These are phyloP conservation scores for Kwoniella newhampshirensis DNA, from an alignment of 768 basidiomycete genomes.

Conservation along the genomic window DNA sequence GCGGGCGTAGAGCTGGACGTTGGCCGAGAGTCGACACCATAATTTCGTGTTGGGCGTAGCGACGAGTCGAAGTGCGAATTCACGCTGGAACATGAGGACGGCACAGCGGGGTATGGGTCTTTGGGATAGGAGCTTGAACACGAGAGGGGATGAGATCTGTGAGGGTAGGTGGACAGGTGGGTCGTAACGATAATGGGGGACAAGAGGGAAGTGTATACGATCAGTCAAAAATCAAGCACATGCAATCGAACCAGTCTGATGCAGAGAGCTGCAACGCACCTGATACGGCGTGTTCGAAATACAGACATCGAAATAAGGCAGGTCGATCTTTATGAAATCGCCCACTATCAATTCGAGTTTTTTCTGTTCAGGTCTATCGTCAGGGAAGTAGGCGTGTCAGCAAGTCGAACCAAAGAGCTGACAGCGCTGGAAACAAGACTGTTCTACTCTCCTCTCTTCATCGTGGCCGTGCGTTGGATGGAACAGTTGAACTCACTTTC, in stretches of 20 bases:
- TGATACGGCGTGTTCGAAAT: constrained; percentile 99
- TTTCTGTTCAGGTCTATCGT: constrained; percentile 80
- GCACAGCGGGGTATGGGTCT: constrained; percentile 89
- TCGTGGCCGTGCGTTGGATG: no score
- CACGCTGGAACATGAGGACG: constrained; percentile 99
- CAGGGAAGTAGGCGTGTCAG: background rate
- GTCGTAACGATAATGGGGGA: no score
- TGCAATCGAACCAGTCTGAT: no score
- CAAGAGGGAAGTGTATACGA: no score
- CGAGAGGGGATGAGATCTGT: constrained; percentile 89
- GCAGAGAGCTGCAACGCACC: constrained; percentile 45
- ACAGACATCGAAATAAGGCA: constrained; percentile 98
- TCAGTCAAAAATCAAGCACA: no score
- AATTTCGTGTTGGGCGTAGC: constrained; percentile 77
- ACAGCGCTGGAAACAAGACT: background rate
- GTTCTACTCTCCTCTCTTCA: background rate
- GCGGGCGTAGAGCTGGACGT: constrained; percentile 95
- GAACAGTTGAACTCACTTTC: constrained; percentile 70
- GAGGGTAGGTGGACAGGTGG: background rate
- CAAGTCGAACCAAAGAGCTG: background rate
- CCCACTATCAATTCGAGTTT: constrained; percentile 94
- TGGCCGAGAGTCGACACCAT: constrained; percentile 93
- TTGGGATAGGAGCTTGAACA: constrained; percentile 94
- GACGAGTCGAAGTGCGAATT: constrained; percentile 89
- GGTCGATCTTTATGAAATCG: constrained; percentile 95